Conservation (phyloP, 257 asterid genomes). For the Solanum arcanum region DNA sequence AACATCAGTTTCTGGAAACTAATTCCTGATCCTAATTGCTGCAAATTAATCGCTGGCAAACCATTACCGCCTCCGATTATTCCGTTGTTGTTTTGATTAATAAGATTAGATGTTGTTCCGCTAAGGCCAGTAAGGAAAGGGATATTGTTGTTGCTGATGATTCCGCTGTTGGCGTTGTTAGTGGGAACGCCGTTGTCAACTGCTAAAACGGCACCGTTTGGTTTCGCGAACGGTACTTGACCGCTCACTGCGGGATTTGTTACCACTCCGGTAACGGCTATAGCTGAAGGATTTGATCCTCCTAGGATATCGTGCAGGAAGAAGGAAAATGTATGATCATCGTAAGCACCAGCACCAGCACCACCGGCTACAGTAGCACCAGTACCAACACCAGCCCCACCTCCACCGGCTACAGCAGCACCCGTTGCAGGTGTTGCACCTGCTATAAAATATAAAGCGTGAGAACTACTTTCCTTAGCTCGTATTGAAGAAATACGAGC, state of each 20-base stretch:
- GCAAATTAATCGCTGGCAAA: constrained; percentile 60
- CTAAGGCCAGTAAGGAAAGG: constrained; percentile 91
- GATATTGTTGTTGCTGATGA: constrained; percentile 57
- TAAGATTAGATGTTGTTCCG: constrained; percentile 43
- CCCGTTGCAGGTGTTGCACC: neutral
- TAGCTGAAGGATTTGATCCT: constrained; percentile 76
- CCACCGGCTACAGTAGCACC: neutral
- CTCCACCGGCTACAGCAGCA: neutral
- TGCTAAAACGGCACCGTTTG: constrained; percentile 77
- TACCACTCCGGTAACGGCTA: constrained; percentile 74
- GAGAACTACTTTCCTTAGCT: neutral
- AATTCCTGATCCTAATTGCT: constrained; percentile 48
- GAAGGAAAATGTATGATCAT: constrained; percentile 49
- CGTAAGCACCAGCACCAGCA: neutral
- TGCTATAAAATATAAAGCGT: neutral
- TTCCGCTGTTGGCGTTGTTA: constrained; percentile 59
- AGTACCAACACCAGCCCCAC: too few species aligned
- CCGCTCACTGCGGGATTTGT: constrained; percentile 72
- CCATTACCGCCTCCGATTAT: constrained; percentile 62
- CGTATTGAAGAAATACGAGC: neutral
- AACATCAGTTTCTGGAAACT: constrained; percentile 81
- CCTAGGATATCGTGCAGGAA: constrained; percentile 94
- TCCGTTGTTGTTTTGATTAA: neutral
- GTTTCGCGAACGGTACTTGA: constrained; percentile 84
- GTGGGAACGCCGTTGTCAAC: constrained; percentile 49